Percentiles rank a stretch among this genome's conserved stretches.
Evolutionary conservation across 2,329 filamentous ascomycete genomes (phyloP).

Genomic region (Hypoxylon sp.): DNA sequence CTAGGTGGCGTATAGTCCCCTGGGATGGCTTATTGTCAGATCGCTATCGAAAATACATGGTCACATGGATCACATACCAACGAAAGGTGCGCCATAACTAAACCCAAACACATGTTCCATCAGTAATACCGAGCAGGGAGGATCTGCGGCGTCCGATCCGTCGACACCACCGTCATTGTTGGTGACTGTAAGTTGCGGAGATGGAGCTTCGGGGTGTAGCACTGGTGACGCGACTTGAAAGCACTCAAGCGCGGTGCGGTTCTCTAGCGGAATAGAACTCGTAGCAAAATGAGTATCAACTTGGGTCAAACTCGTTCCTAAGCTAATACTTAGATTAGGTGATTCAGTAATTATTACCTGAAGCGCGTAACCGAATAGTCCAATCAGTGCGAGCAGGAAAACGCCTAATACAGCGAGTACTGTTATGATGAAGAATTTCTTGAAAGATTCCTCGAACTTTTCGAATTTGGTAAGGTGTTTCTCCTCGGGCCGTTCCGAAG

Average conservation of each 20-base stretch:
- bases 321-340: too few relatives aligned
- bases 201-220: slow-evolving; percentile 10
- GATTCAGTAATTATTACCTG: too few relatives aligned
- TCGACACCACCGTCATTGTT: too few relatives aligned
- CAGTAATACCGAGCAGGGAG: slow-evolving; percentile 28
- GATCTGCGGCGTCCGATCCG: neutral
- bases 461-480: neutral
- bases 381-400: too few relatives aligned
- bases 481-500: too few relatives aligned
- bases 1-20: slow-evolving; percentile 65
- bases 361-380: too few relatives aligned
- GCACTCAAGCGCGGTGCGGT: slow-evolving; percentile 29
- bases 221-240: slow-evolving; percentile 39
- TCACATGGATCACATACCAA: slow-evolving; percentile 33
- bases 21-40: slow-evolving; percentile 43
- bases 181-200: neutral
- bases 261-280: neutral
- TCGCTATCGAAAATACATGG: slow-evolving; percentile 1
- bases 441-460: too few relatives aligned
- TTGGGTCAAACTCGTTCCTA: too few relatives aligned
- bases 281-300: neutral
- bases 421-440: too few relatives aligned
- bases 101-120: slow-evolving; percentile 39
- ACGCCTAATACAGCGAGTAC: too few relatives aligned
- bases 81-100: slow-evolving; percentile 37